Base-by-base conservation (phyloP, 1,284 basidiomycete species). In the Apiotrichum laibachii region DNA sequence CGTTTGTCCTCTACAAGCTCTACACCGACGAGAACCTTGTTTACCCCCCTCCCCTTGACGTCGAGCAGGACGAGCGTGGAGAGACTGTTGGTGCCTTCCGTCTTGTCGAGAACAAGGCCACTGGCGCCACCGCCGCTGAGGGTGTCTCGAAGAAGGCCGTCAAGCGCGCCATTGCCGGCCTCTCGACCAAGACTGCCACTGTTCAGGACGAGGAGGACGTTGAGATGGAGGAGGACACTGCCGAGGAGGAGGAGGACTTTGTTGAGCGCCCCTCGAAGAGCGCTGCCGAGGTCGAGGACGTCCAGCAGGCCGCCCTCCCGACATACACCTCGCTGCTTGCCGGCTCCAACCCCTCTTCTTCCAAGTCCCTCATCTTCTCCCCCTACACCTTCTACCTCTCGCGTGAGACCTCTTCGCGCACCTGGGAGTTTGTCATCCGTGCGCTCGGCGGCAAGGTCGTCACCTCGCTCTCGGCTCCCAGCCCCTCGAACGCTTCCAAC, bases 1-100 rank as follows among this genome's bases (percentile, higher is more conserved):
- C 92, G 19, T 99, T 99, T 71, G 89, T 94, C 15, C 88, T 97
- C 72, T 99, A 92, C 85, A 97, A 97, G 80, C 85, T 99, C 22
- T 99, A 95, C 81, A 88, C 90, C n/a, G 93, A 97, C 72, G 85
- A 85, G 55, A 91, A 91, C 67, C 83, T 99, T 44, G 86, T 94
- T 40, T 99, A 99, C 75, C 96, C 96, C 22, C 96, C 96, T 2
- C 89, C 91, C 22, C 78, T 98, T 56, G 93, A 99, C 71, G 75
- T 81, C 21, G 84, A 83, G 67, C 90, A 90, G 77, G 92, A 97
- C 69, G 93, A 92, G 72, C 82, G 83, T 47, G 96, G 86, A 7
- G 94, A 92, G 44, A 91, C 93, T 15, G 85, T 99, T 40, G 92
- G 90, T 45, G 94, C 95, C 2, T 89, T 96, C 78, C 85, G 79